Conservation (phyloP, 2,329 filamentous ascomycete species). For the Fusarium tricinctum region DNA sequence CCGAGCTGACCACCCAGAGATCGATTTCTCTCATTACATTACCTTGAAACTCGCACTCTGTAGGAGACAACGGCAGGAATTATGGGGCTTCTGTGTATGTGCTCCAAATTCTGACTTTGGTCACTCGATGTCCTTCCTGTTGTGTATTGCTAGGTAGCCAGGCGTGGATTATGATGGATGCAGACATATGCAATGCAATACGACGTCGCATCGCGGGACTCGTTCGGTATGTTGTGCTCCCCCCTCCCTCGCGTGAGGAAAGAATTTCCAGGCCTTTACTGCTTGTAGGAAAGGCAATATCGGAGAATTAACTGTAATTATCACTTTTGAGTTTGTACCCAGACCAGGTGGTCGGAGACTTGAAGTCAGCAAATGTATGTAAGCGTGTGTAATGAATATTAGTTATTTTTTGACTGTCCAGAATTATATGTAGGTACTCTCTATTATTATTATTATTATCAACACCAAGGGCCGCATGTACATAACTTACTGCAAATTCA, state of each 20-base stretch:
- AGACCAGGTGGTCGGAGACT: too few relatives aligned
- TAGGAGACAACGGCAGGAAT: too few relatives aligned
- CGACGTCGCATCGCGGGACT: constrained; percentile 1
- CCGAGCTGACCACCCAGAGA: neutral
- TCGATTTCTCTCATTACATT: neutral
- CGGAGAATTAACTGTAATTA: neutral
- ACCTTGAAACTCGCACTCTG: neutral
- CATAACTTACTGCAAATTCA: neutral
- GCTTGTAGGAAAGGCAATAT: neutral
- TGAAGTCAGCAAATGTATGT: too few relatives aligned
- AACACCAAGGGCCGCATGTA: neutral
- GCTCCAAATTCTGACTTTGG: neutral
- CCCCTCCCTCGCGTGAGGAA: neutral
- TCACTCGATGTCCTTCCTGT: constrained; percentile 25
- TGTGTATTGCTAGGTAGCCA: neutral
- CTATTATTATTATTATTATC: neutral
- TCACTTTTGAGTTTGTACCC: neutral
- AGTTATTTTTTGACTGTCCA: neutral
- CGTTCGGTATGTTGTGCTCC: neutral
- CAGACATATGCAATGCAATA: constrained; percentile 22
- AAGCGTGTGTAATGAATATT: neutral
- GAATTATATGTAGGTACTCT: too few relatives aligned
- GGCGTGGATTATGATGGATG: neutral
- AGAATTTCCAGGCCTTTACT: neutral
- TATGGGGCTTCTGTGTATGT: neutral